These are phyloP conservation scores for Rhodosporidiobolus odoratus DNA, from an alignment of 768 basidiomycete species.

Conservation along the genomic window DNA sequence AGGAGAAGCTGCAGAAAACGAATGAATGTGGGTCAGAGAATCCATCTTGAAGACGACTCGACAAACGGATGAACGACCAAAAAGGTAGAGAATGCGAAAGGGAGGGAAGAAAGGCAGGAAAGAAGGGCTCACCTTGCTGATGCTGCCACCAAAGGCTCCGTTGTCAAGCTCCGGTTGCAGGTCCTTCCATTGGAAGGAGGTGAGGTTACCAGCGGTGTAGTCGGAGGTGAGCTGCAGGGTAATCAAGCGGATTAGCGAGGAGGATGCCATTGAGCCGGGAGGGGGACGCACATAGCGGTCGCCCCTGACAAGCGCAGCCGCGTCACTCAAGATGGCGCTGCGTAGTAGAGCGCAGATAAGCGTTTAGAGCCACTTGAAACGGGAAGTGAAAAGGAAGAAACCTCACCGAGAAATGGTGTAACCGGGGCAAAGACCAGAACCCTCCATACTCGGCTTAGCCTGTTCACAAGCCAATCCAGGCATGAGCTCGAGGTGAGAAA, in stretches of 20 bases:
- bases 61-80: too few relatives aligned
- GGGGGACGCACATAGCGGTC: slow-evolving; percentile 74
- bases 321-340: slow-evolving; percentile 58
- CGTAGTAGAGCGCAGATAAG: background rate
- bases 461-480: slow-evolving; percentile 57
- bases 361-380: too few relatives aligned
- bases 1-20: slow-evolving; percentile 16
- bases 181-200: slow-evolving; percentile 62
- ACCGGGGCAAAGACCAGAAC: too few relatives aligned
- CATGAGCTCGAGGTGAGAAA: slow-evolving; percentile 74
- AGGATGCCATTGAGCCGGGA: slow-evolving; percentile 51
- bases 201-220: slow-evolving; percentile 60
- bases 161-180: slow-evolving; percentile 22
- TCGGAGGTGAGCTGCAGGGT: slow-evolving; percentile 20
- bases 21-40: slow-evolving; percentile 60
- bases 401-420: slow-evolving; percentile 55
- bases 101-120: background rate
- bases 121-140: slow-evolving; percentile 18
- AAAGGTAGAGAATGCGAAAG: too few relatives aligned
- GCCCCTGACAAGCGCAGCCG: slow-evolving; percentile 44
- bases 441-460: slow-evolving; percentile 59
- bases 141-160: slow-evolving; percentile 27
- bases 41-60: too few relatives aligned
- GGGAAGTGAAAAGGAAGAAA: background rate
- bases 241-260: background rate